Evolutionary conservation across 1,139 yeast genomes (phyloP), one percentile per base, ranked within the genome.

Genomic region (Blastobotrys petasosporus): DNA sequence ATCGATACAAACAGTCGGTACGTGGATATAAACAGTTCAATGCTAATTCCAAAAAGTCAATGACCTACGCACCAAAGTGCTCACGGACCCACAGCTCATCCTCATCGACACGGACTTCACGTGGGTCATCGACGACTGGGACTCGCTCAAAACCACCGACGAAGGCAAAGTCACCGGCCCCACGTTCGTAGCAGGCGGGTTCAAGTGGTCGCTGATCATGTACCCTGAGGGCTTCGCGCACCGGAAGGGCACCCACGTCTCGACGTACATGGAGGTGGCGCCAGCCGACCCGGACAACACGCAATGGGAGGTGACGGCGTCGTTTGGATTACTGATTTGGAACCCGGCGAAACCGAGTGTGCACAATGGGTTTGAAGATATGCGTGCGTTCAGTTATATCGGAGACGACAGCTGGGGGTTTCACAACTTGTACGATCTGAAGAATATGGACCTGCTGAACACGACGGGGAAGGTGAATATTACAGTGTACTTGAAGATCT

Each of bases 241-340:
- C 29, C 39, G 47, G 10, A 50, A 56, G 40, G 52, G 59, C 10
- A 62, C 58, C 34, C 43, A 41, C 37, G 40, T 46, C 6, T 66
- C 69, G 12, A 45, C 63, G 37, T 64, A 64, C 42, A 51, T 66
- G 37, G 69, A 64, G 31, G 63, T 67, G 9, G 51, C 53, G 9
- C 65, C 66, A 13, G 43, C 33, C 13, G 47, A 44, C 6, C 69
- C 64, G 28, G 69, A 59, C 12, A 61, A 66, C 4, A 60, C 61
- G 10, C 76, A 72, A 47, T 88, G 97, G 96, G 80, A 81, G 51
- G 83, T 80, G 13, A 88, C 97, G 66, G 95, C 94, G 2, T 95
- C 88, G 61, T 92, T 92, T 66, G 87, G 86, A 2, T 74, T 92
- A 41, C 85, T 83, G 50, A 71, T 87, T 51, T 90, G 96, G 79